These are phyloP conservation scores for Lachnellula arida DNA, from an alignment of 2,329 filamentous ascomycete genomes.

Conservation along the genomic window DNA sequence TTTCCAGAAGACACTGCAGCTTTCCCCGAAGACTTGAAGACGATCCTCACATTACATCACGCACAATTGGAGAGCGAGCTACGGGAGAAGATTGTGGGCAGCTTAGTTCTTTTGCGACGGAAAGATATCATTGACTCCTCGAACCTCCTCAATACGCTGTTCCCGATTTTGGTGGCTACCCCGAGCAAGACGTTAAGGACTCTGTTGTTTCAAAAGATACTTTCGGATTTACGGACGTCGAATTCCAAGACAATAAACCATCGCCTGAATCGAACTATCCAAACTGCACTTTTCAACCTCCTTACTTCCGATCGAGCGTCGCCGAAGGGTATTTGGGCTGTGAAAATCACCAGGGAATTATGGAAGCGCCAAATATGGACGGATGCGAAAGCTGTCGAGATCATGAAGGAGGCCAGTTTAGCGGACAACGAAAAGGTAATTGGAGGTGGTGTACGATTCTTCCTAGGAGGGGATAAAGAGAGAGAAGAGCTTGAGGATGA, in stretches of 20 bases:
- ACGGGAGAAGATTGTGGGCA: conserved; percentile 90
- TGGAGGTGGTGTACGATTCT: conserved; percentile 83
- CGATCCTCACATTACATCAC: conserved; percentile 78
- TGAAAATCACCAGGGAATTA: conserved; percentile 89
- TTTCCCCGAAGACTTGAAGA: conserved; percentile 77
- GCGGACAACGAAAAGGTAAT: conserved; percentile 92
- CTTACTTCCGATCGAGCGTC: conserved; percentile 81
- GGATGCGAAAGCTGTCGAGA: conserved; percentile 89
- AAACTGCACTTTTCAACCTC: conserved; percentile 89
- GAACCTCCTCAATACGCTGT: conserved; percentile 81
- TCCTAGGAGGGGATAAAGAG: conserved; percentile 93
- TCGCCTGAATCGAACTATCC: conserved; percentile 85
- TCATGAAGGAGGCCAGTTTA: conserved; percentile 92
- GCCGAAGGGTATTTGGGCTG: conserved; percentile 87
- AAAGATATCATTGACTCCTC: conserved; percentile 90
- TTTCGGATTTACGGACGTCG: conserved; percentile 82
- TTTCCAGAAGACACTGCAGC: conserved; percentile 74
- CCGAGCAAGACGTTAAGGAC: conserved; percentile 84
- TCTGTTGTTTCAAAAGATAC: conserved; percentile 82
- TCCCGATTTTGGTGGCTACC: conserved; percentile 88
- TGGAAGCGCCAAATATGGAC: conserved; percentile 98
- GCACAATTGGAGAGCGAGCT: conserved; percentile 76
- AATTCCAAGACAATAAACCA: conserved; percentile 90
- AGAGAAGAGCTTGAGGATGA: conserved; percentile 90
- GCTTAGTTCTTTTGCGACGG: conserved; percentile 77